Evolutionary conservation across 306 rosid species (phyloP), one percentile per base, ranked within the genome.

Genomic region (Cucurbita maxima): DNA sequence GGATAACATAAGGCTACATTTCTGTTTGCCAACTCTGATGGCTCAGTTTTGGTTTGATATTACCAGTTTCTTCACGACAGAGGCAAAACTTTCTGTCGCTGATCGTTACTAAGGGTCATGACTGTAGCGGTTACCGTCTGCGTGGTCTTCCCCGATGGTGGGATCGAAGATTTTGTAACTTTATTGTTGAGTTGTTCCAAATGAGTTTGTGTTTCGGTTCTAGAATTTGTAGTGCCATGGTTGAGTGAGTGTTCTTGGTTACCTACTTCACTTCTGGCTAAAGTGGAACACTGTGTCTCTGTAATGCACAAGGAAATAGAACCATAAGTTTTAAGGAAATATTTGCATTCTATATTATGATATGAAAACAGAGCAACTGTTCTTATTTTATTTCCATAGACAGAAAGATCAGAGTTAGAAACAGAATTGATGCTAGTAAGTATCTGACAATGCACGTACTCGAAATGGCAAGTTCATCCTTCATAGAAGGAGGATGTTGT

Each of bases 201-300:
- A 30, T 75, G 86, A 75, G 44, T 75, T 58, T 75, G 73, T 16
- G 71, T 79, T 72, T 82, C 92, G 2, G 82, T 76, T 78, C 75
- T 87, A 67, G 81, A 50, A 74, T 75, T 89, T 76, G 84, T 84
- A 54, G 60, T 43, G 78, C 84, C 86, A 67, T 79, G 81, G 85
- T 72, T 79, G 76, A 58, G 59, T 37, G 83, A 76, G 53, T 86
- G 86, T 75, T 79, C 87, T 59, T 82, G 88, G 72, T 72, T 76
- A 64, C 78, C 96, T 11, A 78, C 78, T 77, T 88, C 90, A 58
- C 76, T 85, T 81, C 88, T 84, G 68, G 99, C 92, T 66, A 85
- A 76, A 37, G 88, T 89, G 43, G 97, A 86, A 77, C 89, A 87
- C 82, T 84, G 82, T 22, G 88, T 83, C 77, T 88, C 91, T 88